A percentile compares a stretch with the other conserved stretches of the same genome.
Evolutionary conservation across 306 rosid genomes (phyloP).

Genomic region (Glycyrrhiza uralensis): DNA sequence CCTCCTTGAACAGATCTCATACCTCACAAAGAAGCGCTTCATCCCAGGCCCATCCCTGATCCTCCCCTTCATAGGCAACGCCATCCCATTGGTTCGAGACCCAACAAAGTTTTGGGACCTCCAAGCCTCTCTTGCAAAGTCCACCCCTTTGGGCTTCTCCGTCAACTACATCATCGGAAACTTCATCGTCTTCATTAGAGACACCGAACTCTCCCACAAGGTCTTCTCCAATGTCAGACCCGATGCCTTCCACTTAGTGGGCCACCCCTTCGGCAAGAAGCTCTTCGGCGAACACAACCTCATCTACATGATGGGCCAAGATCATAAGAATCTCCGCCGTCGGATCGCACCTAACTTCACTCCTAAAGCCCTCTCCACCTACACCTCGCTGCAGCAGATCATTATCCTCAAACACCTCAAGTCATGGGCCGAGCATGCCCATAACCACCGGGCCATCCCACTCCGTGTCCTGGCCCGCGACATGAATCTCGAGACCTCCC

Average conservation of each 20-base stretch:
- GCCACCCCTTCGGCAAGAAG: conserved; percentile 90
- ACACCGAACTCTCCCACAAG: conserved; percentile 75
- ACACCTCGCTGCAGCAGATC: conserved; percentile 73
- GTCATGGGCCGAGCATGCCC: conserved; percentile 41
- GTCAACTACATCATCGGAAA: conserved; percentile 73
- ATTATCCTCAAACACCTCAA: conserved; percentile 60
- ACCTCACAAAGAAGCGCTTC: conserved; percentile 45
- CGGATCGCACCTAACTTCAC: conserved; percentile 83
- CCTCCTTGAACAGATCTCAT: conserved; percentile 65
- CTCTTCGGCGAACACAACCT: conserved; percentile 89
- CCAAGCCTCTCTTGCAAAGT: conserved; percentile 55
- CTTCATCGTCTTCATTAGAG: conserved; percentile 71
- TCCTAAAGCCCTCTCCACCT: conserved; percentile 69
- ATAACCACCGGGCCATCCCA: conserved; percentile 20
- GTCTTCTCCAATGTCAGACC: conserved; percentile 81
- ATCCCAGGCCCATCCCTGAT: conserved; percentile 67
- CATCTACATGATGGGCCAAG: conserved; percentile 80
- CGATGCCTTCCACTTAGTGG: conserved; percentile 66
- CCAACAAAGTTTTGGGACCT: conserved; percentile 75
- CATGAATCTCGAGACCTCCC: conserved; percentile 82
- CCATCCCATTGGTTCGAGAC: conserved; percentile 48
- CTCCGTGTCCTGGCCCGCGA: conserved; percentile 63
- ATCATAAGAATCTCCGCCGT: conserved; percentile 84
- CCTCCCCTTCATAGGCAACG: conserved; percentile 71
- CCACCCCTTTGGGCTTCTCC: conserved; percentile 53